A percentile compares a stretch with the other conserved stretches of the same genome.
These are phyloP conservation scores for Microcos paniculata DNA, from an alignment of 345 rosid species.

Conservation along the genomic window DNA sequence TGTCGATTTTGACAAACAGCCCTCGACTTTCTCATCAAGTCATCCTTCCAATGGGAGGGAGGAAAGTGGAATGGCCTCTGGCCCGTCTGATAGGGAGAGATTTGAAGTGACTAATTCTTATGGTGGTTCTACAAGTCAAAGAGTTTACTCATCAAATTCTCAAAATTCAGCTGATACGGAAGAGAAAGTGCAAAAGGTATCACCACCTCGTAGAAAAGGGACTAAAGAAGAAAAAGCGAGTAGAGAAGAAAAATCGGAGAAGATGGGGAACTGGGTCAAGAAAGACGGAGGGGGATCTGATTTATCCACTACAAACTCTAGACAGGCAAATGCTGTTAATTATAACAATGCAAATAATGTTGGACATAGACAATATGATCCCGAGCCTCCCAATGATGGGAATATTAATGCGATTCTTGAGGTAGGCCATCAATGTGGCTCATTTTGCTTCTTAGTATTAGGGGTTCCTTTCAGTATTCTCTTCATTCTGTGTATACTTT, in stretches of 20 bases:
- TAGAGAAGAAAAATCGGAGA: conserved; percentile 74
- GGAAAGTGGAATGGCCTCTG: conserved; percentile 54
- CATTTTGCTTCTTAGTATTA: background rate
- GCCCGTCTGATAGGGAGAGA: conserved; percentile 55
- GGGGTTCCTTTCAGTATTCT: background rate
- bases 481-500: conserved; percentile 6
- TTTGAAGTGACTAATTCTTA: conserved; percentile 45
- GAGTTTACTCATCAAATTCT: conserved; percentile 38
- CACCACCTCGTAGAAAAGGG: conserved; percentile 83
- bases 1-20: conserved; percentile 50
- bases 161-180: conserved; percentile 57
- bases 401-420: conserved; percentile 79
- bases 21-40: conserved; percentile 44
- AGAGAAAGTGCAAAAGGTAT: conserved; percentile 79
- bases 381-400: conserved; percentile 59
- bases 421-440: conserved; percentile 40
- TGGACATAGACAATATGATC: conserved; percentile 44
- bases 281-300: conserved; percentile 58
- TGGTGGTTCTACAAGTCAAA: conserved; percentile 56
- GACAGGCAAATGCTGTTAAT: conserved; percentile 40
- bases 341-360: conserved; percentile 38
- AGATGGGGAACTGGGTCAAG: conserved; percentile 48
- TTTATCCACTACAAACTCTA: conserved; percentile 37
- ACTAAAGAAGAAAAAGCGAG: conserved; percentile 71
- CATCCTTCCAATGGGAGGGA: conserved; percentile 43